Evolutionary conservation across 371 early-diverging fungal genomes (phyloP), one percentile per base, ranked within the genome.

Genomic region (Zopfochytrium polystomum): DNA sequence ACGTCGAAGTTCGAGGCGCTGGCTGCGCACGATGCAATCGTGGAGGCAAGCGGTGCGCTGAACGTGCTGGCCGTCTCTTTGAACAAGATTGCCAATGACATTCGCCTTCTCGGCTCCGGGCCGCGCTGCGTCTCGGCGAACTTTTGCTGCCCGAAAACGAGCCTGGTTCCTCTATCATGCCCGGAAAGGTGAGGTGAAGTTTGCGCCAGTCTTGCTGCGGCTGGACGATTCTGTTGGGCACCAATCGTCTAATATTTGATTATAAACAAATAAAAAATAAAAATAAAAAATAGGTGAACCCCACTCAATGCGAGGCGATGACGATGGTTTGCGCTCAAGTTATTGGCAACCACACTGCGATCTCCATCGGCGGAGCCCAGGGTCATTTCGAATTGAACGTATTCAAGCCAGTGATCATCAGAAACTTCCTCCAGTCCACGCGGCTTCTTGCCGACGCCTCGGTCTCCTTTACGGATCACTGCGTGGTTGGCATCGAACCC

Each of bases 261-360:
- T 61, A 30, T 20, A n/a, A 29, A 30, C 11, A n/a, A n/a, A n/a
- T n/a, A n/a, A n/a, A n/a, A n/a, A n/a, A n/a, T n/a, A n/a, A n/a
- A n/a, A n/a, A n/a, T n/a, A n/a, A n/a, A n/a, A n/a, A n/a, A n/a
- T 47, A 69, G 70, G 76, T 91, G 56, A 96, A 96, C 74, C 96
- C 97, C 45, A 96, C 97, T 27, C 96, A 96, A 74, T 94, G 94
- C 77, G 97, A 96, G 77, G 94, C 97, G 43, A 82, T 96, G 86
- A 96, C 96, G 29, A 96, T 96, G 96, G 90, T 95, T 26, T 93
- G 94, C 73, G 87, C 93, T 46, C 96, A 96, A 73, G 92, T 95
- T 35, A 91, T 96, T 84, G 96, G 96, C 50, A 96, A 96, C 84
- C 82, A 94, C 73, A 87, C 90, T 3, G 83, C 95, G 30, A 85